Evolutionary conservation across 1,284 basidiomycete species (phyloP).

Genomic region (Cryptococcus hybrid): DNA sequence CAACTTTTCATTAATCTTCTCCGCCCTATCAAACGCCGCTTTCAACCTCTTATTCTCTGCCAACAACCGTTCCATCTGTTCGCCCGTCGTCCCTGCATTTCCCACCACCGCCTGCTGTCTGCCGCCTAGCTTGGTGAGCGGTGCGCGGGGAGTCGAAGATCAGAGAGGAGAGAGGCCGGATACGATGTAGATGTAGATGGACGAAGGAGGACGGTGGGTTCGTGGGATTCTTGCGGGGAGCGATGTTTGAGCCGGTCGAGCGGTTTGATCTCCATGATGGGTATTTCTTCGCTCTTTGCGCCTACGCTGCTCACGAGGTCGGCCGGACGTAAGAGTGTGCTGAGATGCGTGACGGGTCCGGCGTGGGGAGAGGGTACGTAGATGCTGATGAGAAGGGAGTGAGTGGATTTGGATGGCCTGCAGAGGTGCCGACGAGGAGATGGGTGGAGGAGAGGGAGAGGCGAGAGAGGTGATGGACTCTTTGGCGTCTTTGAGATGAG

Average conservation of each 20-base stretch:
- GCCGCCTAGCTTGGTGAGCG: too few relatives aligned
- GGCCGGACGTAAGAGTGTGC: conserved; percentile 73
- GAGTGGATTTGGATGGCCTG: conserved; percentile 75
- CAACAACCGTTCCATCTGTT: conserved; percentile 61
- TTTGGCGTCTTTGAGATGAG: conserved; percentile 18
- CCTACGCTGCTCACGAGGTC: conserved; percentile 60
- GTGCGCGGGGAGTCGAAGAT: conserved; percentile 9
- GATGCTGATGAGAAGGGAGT: conserved; percentile 81
- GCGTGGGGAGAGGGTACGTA: conserved; percentile 69
- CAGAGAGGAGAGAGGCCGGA: conserved; percentile 14
- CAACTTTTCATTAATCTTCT: conserved; percentile 82
- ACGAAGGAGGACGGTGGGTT: conserved; percentile 29
- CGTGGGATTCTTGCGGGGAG: conserved; percentile 32
- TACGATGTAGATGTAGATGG: conserved; percentile 14
- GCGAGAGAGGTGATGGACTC: conserved; percentile 64
- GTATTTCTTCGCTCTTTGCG: conserved; percentile 29
- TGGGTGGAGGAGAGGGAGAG: conserved; percentile 72
- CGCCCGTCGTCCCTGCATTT: neutral
- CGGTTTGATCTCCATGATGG: conserved; percentile 44
- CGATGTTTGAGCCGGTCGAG: conserved; percentile 46
- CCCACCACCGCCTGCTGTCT: too few relatives aligned
- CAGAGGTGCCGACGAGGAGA: conserved; percentile 69
- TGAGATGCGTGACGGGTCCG: conserved; percentile 70
- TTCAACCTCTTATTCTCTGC: conserved; percentile 64
- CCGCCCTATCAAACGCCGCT: conserved; percentile 71